Percentiles rank a stretch among this genome's conserved stretches.
Evolutionary conservation across 208 protist species (phyloP).

Genomic region (Strigomonas culicis): DNA sequence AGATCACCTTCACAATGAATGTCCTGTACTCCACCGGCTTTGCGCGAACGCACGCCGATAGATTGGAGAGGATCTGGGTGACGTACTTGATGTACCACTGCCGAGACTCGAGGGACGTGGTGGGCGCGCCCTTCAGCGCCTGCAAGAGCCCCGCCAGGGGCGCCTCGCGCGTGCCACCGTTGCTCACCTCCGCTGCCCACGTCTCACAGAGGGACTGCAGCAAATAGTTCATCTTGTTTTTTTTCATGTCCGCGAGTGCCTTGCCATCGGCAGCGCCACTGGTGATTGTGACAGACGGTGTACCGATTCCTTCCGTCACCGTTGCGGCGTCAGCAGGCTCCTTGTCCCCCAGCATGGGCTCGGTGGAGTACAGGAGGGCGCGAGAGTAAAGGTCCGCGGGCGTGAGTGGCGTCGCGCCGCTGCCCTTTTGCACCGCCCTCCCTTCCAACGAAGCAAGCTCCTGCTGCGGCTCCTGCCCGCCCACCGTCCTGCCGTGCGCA

Average conservation of each 20-base stretch:
- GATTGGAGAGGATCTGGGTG: not conserved
- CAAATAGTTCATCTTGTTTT: not conserved
- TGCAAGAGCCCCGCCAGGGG: not conserved
- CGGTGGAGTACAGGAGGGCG: slow-evolving; percentile 34
- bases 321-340: not conserved
- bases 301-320: not conserved
- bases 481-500: not conserved
- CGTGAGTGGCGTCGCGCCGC: slow-evolving; percentile 3
- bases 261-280: not conserved
- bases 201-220: not conserved
- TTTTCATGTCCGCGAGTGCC: not conserved
- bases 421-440: not conserved
- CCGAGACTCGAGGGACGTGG: not conserved
- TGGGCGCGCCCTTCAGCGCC: not conserved
- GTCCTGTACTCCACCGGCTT: not conserved
- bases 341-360: not conserved
- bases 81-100: slow-evolving; percentile 12
- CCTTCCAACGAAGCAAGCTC: too few species aligned
- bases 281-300: not conserved
- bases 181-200: not conserved
- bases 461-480: not conserved
- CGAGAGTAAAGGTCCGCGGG: slow-evolving; percentile 42
- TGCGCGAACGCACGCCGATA: not conserved
- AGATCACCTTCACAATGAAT: not conserved
- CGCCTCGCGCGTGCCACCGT: not conserved